Conservation (phyloP, 768 basidiomycete species). For the Antrodiella citrinella region DNA sequence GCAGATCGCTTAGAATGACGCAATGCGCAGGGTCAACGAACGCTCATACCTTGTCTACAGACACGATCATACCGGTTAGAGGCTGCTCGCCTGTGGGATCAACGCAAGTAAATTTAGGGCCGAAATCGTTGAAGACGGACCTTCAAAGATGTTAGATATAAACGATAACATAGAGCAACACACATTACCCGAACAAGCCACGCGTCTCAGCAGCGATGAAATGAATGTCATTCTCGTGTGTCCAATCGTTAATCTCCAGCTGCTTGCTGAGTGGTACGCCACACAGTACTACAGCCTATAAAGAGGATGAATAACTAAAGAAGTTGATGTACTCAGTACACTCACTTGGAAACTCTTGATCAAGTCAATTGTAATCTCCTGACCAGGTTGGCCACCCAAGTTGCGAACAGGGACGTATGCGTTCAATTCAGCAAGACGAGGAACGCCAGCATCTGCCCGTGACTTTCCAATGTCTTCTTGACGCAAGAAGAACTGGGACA, state of each 20-base stretch:
- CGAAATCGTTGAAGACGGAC: slow-evolving; percentile 95
- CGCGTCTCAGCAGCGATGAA: slow-evolving; percentile 90
- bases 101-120: slow-evolving; percentile 87
- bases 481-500: slow-evolving; percentile 94
- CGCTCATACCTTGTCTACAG: slow-evolving; percentile 69
- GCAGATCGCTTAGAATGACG: not conserved
- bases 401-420: slow-evolving; percentile 90
- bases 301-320: slow-evolving; percentile 4
- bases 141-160: too few species aligned
- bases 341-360: slow-evolving; percentile 85
- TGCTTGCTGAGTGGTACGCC: slow-evolving; percentile 73
- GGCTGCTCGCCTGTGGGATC: slow-evolving; percentile 98
- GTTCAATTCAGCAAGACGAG: slow-evolving; percentile 91
- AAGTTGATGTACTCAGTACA: slow-evolving; percentile 4
- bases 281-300: slow-evolving; percentile 83
- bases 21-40: not conserved
- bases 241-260: slow-evolving; percentile 93
- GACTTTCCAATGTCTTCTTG: slow-evolving; percentile 81
- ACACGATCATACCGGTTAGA: slow-evolving; percentile 90
- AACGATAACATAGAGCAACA: too few species aligned
- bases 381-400: slow-evolving; percentile 69
- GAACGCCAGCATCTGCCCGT: slow-evolving; percentile 75
- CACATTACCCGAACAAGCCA: slow-evolving; percentile 89
- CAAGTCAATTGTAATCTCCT: slow-evolving; percentile 72
- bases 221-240: slow-evolving; percentile 78